Evolutionary conservation across 495 filamentous ascomycete genomes (phyloP).

Genomic region (Glutinoglossum americanum): DNA sequence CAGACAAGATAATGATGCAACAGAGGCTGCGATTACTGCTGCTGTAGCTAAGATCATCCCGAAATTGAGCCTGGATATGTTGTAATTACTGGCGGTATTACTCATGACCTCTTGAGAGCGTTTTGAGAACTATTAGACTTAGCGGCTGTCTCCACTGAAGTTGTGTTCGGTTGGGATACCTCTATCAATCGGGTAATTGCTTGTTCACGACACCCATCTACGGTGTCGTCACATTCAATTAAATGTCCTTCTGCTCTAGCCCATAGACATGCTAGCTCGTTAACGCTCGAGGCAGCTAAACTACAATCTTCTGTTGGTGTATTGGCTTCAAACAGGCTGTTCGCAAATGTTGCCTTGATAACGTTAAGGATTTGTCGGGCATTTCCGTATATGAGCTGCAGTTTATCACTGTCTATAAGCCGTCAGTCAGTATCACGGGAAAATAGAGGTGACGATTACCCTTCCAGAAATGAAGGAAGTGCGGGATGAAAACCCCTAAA

Average conservation of each 20-base stretch:
- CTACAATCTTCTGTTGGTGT: conserved; percentile 21
- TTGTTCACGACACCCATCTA: neutral
- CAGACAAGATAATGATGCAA: conserved; percentile 5
- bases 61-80: conserved; percentile 34
- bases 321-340: conserved; percentile 25
- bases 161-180: neutral
- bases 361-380: conserved; percentile 57
- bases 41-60: conserved; percentile 29
- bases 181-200: neutral
- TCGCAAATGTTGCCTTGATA: conserved; percentile 45
- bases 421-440: neutral
- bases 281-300: conserved; percentile 23
- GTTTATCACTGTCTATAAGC: conserved; percentile 29
- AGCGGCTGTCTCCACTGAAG: neutral
- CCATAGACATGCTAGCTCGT: conserved; percentile 50
- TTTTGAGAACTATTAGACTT: conserved; percentile 32
- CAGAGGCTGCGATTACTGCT: conserved; percentile 10
- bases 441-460: conserved; percentile 15
- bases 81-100: conserved; percentile 77
- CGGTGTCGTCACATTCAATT: conserved; percentile 1
- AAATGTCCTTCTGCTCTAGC: conserved; percentile 14
- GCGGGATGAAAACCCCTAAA: conserved; percentile 65
- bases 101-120: conserved; percentile 57
- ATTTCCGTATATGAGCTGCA: conserved; percentile 50
- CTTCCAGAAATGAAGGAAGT: conserved; percentile 57